Conservation (phyloP, 306 rosid genomes). For the Prunus campanulata region DNA sequence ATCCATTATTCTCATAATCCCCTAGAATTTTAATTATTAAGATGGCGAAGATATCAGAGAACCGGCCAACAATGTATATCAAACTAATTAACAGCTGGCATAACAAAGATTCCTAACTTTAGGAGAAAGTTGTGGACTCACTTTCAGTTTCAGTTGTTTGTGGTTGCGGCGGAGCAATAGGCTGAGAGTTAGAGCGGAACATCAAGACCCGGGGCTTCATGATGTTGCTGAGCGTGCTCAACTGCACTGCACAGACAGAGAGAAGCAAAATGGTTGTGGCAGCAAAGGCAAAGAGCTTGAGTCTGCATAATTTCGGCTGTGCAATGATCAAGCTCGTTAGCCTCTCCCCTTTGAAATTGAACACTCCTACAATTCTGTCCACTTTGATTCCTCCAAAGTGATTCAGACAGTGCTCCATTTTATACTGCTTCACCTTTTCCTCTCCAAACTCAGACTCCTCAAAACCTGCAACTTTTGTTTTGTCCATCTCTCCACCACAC, state of each 20-base stretch:
- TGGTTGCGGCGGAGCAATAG: neutral
- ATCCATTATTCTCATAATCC: slow-evolving; percentile 53
- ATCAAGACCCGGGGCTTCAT: slow-evolving; percentile 16
- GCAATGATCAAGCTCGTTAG: slow-evolving; percentile 28
- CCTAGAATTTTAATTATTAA: slow-evolving; percentile 22
- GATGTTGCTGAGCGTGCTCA: slow-evolving; percentile 25
- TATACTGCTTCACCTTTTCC: slow-evolving; percentile 2
- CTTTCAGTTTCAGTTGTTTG: slow-evolving; percentile 21
- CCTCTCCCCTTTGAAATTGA: slow-evolving; percentile 28
- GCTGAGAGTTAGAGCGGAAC: slow-evolving; percentile 25
- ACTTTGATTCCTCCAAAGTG: slow-evolving; percentile 15
- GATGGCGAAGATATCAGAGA: neutral
- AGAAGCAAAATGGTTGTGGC: slow-evolving; percentile 32
- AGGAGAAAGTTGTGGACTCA: neutral
- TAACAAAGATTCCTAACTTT: neutral
- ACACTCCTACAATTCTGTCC: slow-evolving; percentile 21
- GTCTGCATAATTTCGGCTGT: slow-evolving; percentile 13
- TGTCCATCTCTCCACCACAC: slow-evolving; percentile 7
- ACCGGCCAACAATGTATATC: neutral
- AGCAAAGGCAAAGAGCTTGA: slow-evolving; percentile 40
- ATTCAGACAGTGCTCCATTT: slow-evolving; percentile 22
- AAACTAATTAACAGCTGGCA: neutral
- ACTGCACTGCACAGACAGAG: slow-evolving; percentile 38
- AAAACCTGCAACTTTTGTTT: neutral
- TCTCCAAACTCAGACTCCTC: slow-evolving; percentile 3